phyloP scores from a whole-genome alignment of 805 yeast species.

The Candida manassasensis region DNA sequence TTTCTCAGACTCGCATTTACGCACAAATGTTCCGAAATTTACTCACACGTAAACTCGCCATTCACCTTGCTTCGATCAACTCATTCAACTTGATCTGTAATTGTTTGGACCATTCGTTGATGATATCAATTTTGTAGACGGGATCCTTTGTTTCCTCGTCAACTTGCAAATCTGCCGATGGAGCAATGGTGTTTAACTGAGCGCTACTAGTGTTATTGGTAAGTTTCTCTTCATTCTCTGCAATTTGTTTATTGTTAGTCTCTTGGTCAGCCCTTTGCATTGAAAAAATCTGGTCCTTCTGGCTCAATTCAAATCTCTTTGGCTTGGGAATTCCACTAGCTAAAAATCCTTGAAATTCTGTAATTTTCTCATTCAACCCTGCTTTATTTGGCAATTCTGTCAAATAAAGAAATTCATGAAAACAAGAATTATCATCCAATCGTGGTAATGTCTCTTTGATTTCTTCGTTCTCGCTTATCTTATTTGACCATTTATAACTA shows the following conservation, averaged over 20 bases:
- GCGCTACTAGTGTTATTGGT: slow-evolving; percentile 11
- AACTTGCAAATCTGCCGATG: slow-evolving; percentile 1
- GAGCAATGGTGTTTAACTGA: no score
- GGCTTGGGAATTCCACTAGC: slow-evolving; percentile 24
- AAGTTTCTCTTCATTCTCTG: neutral
- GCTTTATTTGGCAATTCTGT: slow-evolving; percentile 15
- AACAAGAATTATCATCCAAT: neutral
- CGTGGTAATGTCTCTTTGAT: neutral
- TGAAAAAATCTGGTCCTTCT: slow-evolving; percentile 31
- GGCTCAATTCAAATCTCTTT: slow-evolving; percentile 24
- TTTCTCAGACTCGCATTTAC: neutral
- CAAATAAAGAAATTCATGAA: slow-evolving; percentile 8
- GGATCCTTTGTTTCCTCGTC: slow-evolving; percentile 13
- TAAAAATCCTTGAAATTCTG: slow-evolving; percentile 8
- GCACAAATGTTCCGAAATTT: neutral
- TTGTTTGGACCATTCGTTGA: slow-evolving; percentile 15
- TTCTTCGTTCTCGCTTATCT: neutral
- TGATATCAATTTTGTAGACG: slow-evolving; percentile 10
- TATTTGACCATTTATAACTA: neutral
- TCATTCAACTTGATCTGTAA: slow-evolving; percentile 4
- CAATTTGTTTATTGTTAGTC: slow-evolving; percentile 5
- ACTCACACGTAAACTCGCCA: neutral
- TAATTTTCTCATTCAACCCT: neutral
- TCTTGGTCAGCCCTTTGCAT: slow-evolving; percentile 24
- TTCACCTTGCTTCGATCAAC: neutral